Conservation (phyloP, 192 early-diverging fungal species). For the Coemansia javaensis region DNA sequence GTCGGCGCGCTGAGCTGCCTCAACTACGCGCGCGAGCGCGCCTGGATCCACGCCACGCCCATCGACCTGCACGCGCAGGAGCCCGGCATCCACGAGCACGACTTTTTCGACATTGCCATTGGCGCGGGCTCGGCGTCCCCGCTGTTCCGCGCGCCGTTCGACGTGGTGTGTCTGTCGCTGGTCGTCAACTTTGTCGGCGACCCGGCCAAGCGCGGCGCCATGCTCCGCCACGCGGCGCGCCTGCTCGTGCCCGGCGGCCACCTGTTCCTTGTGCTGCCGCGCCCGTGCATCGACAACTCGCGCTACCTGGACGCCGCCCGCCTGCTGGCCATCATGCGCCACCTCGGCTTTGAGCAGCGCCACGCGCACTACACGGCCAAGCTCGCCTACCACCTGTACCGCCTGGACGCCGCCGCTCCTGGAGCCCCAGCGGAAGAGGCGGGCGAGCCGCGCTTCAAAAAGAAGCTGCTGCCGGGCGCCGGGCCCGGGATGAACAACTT, state of each 20-base stretch:
- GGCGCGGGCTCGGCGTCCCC: slow-evolving; percentile 28
- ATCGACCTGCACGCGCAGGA: slow-evolving; percentile 90
- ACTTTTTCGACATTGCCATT: slow-evolving; percentile 65
- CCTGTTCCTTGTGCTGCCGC: slow-evolving; percentile 74
- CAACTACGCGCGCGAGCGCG: slow-evolving; percentile 64
- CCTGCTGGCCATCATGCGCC: slow-evolving; percentile 57
- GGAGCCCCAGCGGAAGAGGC: no score
- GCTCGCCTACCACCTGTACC: slow-evolving; percentile 76
- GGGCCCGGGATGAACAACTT: slow-evolving; percentile 70
- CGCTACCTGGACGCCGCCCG: slow-evolving; percentile 78
- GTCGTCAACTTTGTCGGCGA: slow-evolving; percentile 91
- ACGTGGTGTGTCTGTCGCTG: slow-evolving; percentile 74
- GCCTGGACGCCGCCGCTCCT: slow-evolving; percentile 8
- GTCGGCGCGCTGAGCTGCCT: slow-evolving; percentile 75
- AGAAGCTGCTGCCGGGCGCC: slow-evolving; percentile 64
- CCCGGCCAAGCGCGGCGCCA: slow-evolving; percentile 63
- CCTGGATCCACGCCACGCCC: slow-evolving; percentile 66
- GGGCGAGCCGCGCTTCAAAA: slow-evolving; percentile 39
- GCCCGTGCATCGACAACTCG: slow-evolving; percentile 79
- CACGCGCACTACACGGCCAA: slow-evolving; percentile 64
- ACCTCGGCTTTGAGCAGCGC: slow-evolving; percentile 62
- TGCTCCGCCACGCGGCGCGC: slow-evolving; percentile 53
- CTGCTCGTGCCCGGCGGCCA: slow-evolving; percentile 54
- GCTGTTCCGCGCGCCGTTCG: slow-evolving; percentile 49
- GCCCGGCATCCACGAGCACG: slow-evolving; percentile 64